These are phyloP conservation scores for Ceratocystis smalleyi DNA, from an alignment of 2,329 filamentous ascomycete species.

Conservation along the genomic window DNA sequence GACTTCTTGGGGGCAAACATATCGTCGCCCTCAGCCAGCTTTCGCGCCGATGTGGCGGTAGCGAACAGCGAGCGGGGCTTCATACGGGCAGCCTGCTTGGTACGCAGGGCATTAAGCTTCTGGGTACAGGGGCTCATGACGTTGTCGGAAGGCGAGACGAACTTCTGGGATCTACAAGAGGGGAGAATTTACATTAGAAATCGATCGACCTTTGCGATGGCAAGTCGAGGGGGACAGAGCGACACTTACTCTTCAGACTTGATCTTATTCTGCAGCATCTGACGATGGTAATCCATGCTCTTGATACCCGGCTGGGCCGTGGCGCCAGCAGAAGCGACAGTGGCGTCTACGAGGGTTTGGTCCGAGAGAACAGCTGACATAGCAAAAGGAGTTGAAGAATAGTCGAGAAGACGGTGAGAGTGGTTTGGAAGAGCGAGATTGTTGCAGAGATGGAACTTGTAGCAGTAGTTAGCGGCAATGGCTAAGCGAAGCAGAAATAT, in stretches of 20 bases:
- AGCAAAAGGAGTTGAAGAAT: neutral
- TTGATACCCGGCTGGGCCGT: constrained; percentile 35
- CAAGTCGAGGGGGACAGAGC: neutral
- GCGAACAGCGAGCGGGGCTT: constrained; percentile 56
- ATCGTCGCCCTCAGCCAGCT: constrained; percentile 33
- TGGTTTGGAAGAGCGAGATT: neutral
- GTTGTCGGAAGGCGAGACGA: constrained; percentile 72
- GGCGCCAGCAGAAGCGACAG: constrained; percentile 21
- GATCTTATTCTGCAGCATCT: constrained; percentile 58
- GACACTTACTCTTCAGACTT: constrained; percentile 42
- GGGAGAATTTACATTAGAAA: constrained; percentile 3
- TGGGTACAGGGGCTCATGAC: constrained; percentile 78
- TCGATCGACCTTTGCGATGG: neutral
- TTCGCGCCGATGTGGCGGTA: constrained; percentile 45
- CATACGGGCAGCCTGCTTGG: constrained; percentile 60
- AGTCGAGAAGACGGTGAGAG: neutral
- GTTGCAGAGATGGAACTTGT: neutral
- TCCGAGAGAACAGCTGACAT: constrained; percentile 1
- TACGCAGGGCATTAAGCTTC: constrained; percentile 67
- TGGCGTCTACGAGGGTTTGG: constrained; percentile 14
- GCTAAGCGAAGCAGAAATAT: neutral
- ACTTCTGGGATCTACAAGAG: constrained; percentile 33
- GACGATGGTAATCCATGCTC: constrained; percentile 64
- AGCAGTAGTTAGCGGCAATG: too few species aligned
- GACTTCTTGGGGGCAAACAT: constrained; percentile 25